These are phyloP conservation scores for Kregervanrija fluxuum DNA, from an alignment of 805 yeast genomes.

Conservation along the genomic window DNA sequence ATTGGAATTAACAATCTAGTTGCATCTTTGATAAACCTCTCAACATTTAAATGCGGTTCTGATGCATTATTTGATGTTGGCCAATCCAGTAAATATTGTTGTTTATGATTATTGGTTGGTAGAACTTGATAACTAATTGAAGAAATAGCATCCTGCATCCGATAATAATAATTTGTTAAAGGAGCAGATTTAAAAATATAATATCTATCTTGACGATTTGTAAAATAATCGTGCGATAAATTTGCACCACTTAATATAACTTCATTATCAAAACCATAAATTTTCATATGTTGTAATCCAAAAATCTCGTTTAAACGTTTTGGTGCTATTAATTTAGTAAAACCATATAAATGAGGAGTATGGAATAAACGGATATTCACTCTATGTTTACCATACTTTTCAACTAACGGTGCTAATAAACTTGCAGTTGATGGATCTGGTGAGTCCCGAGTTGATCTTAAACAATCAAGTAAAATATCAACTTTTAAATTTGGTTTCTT, in stretches of 20 bases:
- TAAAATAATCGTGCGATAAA: constrained; percentile 83
- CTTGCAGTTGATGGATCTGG: constrained; percentile 76
- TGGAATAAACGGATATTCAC: constrained; percentile 81
- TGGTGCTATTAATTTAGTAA: constrained; percentile 61
- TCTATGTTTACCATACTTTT: constrained; percentile 53
- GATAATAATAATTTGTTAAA: constrained; percentile 67
- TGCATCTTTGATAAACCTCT: constrained; percentile 48
- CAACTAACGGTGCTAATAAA: constrained; percentile 57
- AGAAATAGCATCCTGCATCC: constrained; percentile 62
- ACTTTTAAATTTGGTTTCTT: constrained; percentile 58
- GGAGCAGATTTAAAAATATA: constrained; percentile 53
- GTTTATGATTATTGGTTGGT: constrained; percentile 29
- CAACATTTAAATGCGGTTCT: constrained; percentile 55
- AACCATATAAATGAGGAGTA: constrained; percentile 76
- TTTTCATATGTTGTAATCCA: constrained; percentile 96
- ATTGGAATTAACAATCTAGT: constrained; percentile 52
- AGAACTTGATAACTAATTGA: constrained; percentile 61
- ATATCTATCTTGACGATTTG: constrained; percentile 92
- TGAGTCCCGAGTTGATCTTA: constrained; percentile 89
- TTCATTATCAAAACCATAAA: constrained; percentile 91
- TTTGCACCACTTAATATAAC: constrained; percentile 88
- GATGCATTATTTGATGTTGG: constrained; percentile 58
- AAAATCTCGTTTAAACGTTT: constrained; percentile 82
- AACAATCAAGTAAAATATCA: constrained; percentile 73
- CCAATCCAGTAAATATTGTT: constrained; percentile 61